Evolutionary conservation across 2,329 filamentous ascomycete species (phyloP), one percentile per base, ranked within the genome.

Genomic region (Microdochium nivale): DNA sequence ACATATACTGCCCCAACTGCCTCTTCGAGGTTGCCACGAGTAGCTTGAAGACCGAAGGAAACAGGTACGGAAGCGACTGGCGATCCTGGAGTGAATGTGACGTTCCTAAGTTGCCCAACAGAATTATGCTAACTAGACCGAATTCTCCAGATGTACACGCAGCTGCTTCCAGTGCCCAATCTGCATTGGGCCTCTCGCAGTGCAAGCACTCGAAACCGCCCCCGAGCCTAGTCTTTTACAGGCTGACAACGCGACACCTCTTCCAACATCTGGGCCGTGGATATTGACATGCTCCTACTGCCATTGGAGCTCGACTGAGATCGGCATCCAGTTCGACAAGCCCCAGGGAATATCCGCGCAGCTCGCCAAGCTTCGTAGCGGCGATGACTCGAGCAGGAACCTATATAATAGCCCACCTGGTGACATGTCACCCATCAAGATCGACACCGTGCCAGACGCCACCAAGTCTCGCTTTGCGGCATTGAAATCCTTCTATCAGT

Each of bases 101-200:
- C 5, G 7, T 5, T 8, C 13, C 4, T 14, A 16, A 3, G 33
- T 4, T 37, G 16, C 11, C 8, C 14, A 37, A 16, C 13, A 7
- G 40, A 16, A 8, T 19, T 14, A 24, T 27, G 8, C 7, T 21
- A 50, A 14, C 47, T n/a, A n/a, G 24, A 19, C 43, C 55, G 51
- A 55, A 47, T 49, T 32, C 40, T 37, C 14, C 55, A 92, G 90
- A 65, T 96, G 94, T 66, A 92, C 90, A 19, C 80, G 94, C 58
- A 96, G 91, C 65, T 99, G 94, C 70, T 97, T 94, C 73, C 89
- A 95, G 65, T 99, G 94, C 61, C 94, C 94, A 0, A 76, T 91
- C 56, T 99, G 94, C 67, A 84, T 88, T 25, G 84, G 90, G 0
- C 87, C 90, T 13, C 78, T 97, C 40, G 78, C 84, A 21, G 84